Evolutionary conservation across 371 early-diverging fungal species (phyloP), one percentile per base, ranked within the genome.

Genomic region (Mortierella sp.): DNA sequence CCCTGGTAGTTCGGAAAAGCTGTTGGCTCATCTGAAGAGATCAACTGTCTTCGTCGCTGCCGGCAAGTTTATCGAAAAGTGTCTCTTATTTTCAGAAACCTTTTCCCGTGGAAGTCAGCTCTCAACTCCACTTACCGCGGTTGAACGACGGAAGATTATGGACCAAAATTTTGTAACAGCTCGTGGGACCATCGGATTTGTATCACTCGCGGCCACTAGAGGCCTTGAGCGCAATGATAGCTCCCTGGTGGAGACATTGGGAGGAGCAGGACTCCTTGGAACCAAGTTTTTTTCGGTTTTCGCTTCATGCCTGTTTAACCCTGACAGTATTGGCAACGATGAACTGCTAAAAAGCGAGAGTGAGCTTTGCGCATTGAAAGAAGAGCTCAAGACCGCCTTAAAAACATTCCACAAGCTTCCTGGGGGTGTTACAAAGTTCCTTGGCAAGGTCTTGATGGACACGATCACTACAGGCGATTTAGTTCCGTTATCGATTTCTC

Each of bases 321-420:
- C 80, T 2, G 70, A 72, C 37, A 72, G 70, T 51, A 73, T 79
- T 11, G 80, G 80, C 48, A 70, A 70, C 18, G 80, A 79, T 6
- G 70, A 70, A 28, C 57, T 73, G 11, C 60, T 73, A 45, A 70
- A 70, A 62, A 68, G 74, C 7, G 74, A 66, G 15, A 60, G 59
- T 7, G 74, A 79, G 29, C 55, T 45, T 0, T 60, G 15, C 53
- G 43, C 30, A 5, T 46, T 72, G 48, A 56, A 51, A 12, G 30
- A 11, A 9, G 80, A 79, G 21, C 60, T 79, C 1, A 66, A 79
- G 23, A 30, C 44, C 4, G 66, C 57, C 3, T 46, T 79, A 23
- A 52, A 51, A 26, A 47, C 47, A 21, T 28, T 79, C 21, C 45
- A 47, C 50, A 59, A 56, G 23, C 64, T 73, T 0, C 64, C 82